phyloP scores from a whole-genome alignment of 345 rosid genomes.

The Heritiera fomes region DNA sequence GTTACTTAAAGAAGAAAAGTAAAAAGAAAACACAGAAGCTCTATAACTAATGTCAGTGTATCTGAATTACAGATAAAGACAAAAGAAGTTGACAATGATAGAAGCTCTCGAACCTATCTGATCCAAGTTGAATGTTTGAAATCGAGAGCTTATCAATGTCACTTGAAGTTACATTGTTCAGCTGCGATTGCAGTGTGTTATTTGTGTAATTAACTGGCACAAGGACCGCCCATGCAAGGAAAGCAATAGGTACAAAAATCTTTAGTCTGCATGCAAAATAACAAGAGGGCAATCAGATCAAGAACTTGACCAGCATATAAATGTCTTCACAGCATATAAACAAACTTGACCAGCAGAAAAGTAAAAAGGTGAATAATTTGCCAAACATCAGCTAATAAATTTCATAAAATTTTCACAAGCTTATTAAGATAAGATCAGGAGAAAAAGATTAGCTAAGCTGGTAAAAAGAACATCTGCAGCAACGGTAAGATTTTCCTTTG shows the following conservation, averaged over 20 bases:
- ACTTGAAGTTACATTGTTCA: slow-evolving; percentile 65
- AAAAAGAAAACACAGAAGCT: not conserved
- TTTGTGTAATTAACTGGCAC: slow-evolving; percentile 79
- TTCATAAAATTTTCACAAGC: not conserved
- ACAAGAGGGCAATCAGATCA: slow-evolving; percentile 18
- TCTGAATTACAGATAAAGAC: not conserved
- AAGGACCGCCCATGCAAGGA: slow-evolving; percentile 16
- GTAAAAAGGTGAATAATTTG: not conserved
- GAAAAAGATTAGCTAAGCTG: not conserved
- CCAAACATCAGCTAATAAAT: not conserved
- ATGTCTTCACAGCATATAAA: not conserved
- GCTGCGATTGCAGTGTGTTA: slow-evolving; percentile 34
- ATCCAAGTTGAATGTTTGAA: slow-evolving; percentile 64
- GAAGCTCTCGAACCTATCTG: slow-evolving; percentile 51
- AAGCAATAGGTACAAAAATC: slow-evolving; percentile 42
- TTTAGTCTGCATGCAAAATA: slow-evolving; percentile 55
- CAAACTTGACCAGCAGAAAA: not conserved
- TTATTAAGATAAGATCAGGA: not conserved
- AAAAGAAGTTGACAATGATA: not conserved
- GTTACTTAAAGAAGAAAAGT: not conserved
- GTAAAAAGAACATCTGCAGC: not conserved
- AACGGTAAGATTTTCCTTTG: not conserved
- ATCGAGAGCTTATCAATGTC: slow-evolving; percentile 89
- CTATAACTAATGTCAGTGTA: not conserved
- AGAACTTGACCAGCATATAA: not conserved